Percentiles rank a stretch among this genome's conserved stretches.
Conservation (phyloP, 345 rosid species). For the Ceriops tagal region DNA sequence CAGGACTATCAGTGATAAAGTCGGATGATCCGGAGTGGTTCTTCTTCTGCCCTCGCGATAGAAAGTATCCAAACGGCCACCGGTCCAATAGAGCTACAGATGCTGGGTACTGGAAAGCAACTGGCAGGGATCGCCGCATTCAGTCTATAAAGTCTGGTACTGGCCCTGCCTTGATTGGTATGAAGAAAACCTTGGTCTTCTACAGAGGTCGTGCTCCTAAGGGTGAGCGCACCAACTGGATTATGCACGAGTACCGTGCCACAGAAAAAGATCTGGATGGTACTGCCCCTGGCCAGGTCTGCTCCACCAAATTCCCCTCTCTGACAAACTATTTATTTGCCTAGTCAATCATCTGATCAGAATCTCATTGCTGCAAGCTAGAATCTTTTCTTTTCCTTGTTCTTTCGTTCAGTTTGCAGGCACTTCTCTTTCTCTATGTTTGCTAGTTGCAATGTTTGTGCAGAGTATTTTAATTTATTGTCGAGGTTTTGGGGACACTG, state of each 20-base stretch:
- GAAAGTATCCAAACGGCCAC: constrained; percentile 87
- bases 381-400: too few relatives aligned
- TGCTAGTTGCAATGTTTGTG: too few relatives aligned
- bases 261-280: constrained; percentile 71
- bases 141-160: constrained; percentile 45
- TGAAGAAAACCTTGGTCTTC: constrained; percentile 94
- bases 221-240: constrained; percentile 81
- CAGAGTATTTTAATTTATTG: too few relatives aligned
- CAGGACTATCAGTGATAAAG: constrained; percentile 75
- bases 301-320: constrained; percentile 6
- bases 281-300: constrained; percentile 70
- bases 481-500: too few relatives aligned
- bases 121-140: constrained; percentile 86
- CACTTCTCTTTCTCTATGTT: too few relatives aligned
- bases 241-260: constrained; percentile 92
- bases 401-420: too few relatives aligned
- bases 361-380: too few relatives aligned
- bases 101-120: constrained; percentile 94
- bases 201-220: constrained; percentile 86
- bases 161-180: constrained; percentile 42
- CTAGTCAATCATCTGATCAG: too few relatives aligned
- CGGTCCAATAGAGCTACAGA: constrained; percentile 94
- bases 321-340: not conserved
- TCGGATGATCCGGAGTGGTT: constrained; percentile 93
- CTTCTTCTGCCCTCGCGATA: constrained; percentile 87